A percentile compares a stretch with the other conserved stretches of the same genome.
phyloP scores from a whole-genome alignment of 78 protist genomes.

The Polysphondylium violaceum region DNA sequence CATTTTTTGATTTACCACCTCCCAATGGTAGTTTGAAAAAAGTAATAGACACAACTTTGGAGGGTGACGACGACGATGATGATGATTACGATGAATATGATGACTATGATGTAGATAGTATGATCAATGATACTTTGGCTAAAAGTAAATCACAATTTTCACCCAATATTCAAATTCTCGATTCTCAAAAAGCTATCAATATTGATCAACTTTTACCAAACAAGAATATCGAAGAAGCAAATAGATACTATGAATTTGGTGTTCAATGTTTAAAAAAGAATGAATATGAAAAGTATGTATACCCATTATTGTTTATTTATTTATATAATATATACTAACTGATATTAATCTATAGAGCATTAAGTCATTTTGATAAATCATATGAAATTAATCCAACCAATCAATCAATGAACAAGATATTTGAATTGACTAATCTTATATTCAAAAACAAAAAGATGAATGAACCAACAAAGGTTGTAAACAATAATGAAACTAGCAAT shows the following conservation, averaged over 20 bases:
- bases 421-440: conserved; percentile 56
- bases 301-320: background rate
- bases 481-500: background rate
- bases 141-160: background rate
- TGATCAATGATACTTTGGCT: background rate
- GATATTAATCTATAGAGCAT: conserved; percentile 11
- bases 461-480: background rate
- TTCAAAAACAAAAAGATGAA: conserved; percentile 13
- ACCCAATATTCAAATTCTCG: background rate
- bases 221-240: conserved; percentile 42
- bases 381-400: conserved; percentile 74
- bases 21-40: background rate
- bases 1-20: background rate
- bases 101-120: background rate
- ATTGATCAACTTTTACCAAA: background rate
- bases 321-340: background rate
- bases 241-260: conserved; percentile 49
- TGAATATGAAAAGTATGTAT: conserved; percentile 64
- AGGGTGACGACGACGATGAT: too few species aligned
- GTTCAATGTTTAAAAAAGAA: conserved; percentile 36
- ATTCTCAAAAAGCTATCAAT: background rate
- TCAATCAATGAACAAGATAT: conserved; percentile 63
- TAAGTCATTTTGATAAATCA: conserved; percentile 64
- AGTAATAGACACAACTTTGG: too few species aligned
- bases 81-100: too few species aligned